Evolutionary conservation across 2,329 filamentous ascomycete species (phyloP).

Genomic region (Talaromyces atroroseus): DNA sequence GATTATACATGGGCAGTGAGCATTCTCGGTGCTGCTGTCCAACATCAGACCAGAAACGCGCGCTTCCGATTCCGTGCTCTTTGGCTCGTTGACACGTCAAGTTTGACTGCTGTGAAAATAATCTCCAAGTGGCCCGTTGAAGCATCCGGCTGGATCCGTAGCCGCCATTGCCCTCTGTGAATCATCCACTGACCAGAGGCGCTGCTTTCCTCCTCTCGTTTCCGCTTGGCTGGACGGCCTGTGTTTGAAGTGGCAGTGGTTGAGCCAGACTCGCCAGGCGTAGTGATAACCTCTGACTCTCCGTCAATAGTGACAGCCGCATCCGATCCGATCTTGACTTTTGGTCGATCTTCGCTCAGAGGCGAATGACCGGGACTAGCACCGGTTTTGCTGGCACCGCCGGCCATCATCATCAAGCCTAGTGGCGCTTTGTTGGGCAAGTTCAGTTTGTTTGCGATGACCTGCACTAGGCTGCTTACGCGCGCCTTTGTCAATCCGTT

Average conservation of each 20-base stretch:
- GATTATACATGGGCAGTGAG: not conserved
- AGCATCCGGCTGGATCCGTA: constrained; percentile 56
- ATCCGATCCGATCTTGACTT: constrained; percentile 55
- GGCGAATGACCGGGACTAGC: constrained; percentile 64
- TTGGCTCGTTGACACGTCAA: constrained; percentile 67
- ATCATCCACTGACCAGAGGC: constrained; percentile 53
- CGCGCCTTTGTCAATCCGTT: constrained; percentile 64
- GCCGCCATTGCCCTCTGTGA: constrained; percentile 64
- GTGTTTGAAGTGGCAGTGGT: not conserved
- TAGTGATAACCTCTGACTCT: constrained; percentile 22
- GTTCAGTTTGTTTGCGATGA: constrained; percentile 75
- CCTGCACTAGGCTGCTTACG: constrained; percentile 68
- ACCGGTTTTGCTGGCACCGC: constrained; percentile 56
- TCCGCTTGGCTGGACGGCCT: constrained; percentile 30
- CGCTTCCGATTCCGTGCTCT: constrained; percentile 60
- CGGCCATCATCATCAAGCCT: constrained; percentile 60
- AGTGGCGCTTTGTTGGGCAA: constrained; percentile 56
- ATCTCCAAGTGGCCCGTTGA: constrained; percentile 52
- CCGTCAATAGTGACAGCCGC: constrained; percentile 40
- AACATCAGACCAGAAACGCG: constrained; percentile 52
- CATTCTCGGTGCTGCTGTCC: not conserved
- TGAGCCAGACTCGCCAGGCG: not conserved
- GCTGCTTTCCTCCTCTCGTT: constrained; percentile 22
- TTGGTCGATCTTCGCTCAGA: constrained; percentile 64
- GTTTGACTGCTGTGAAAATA: constrained; percentile 66